phyloP scores from a whole-genome alignment of 2,329 filamentous ascomycete genomes.

The Elsinoe ampelina region DNA sequence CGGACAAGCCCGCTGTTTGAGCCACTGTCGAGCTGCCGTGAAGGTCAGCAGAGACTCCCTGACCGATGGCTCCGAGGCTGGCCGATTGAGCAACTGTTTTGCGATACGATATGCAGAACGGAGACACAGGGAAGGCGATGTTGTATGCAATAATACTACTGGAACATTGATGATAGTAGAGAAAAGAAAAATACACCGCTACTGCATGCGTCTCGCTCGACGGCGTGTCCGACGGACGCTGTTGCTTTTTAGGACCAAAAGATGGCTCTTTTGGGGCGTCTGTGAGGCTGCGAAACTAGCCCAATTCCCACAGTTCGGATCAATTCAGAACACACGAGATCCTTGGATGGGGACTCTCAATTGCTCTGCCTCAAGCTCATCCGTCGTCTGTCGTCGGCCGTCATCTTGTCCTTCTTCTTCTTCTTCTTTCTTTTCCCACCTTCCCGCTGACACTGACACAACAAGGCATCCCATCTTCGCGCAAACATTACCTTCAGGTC shows the following conservation, averaged over 20 bases:
- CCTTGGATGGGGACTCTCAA: no score
- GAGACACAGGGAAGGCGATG: no score
- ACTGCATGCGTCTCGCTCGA: neutral
- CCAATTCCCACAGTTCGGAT: neutral
- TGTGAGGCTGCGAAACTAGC: conserved; percentile 3
- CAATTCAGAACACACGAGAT: no score
- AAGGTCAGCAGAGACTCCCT: no score
- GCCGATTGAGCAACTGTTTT: no score
- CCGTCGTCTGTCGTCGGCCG: neutral
- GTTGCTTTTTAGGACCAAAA: neutral
- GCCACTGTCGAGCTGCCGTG: neutral
- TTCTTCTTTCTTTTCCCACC: neutral
- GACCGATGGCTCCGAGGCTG: no score
- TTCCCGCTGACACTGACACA: neutral
- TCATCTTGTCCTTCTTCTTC: neutral
- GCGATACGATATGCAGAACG: no score
- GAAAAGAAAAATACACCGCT: no score
- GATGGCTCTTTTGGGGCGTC: neutral
- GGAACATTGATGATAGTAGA: no score
- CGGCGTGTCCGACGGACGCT: neutral
- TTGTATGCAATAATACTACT: no score
- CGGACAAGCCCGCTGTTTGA: conserved; percentile 6
- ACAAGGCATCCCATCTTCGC: neutral
- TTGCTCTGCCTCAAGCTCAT: neutral
- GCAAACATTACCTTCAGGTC: neutral